Evolutionary conservation across 1,284 basidiomycete genomes (phyloP), one percentile per base, ranked within the genome.

Genomic region (Cutaneotrichosporon sp.): DNA sequence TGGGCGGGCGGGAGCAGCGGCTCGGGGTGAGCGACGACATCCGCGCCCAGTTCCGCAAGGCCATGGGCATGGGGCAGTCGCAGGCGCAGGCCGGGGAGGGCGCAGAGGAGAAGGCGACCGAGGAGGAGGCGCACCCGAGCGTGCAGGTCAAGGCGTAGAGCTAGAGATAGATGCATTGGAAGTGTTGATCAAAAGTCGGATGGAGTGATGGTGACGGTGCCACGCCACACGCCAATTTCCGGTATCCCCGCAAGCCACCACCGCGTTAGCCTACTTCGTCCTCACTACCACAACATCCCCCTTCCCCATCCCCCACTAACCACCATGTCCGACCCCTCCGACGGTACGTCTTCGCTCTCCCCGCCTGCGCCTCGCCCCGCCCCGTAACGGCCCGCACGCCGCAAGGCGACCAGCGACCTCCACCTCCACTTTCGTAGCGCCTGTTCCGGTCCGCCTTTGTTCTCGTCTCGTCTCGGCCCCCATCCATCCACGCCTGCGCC

Each of bases 251-350:
- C 33, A 3, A 31, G 27, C 49, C 31, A 53, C 47, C 25, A 18
- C 25, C 27, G 25, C 24, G 25, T 42, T n/a, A 9, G 18, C 47
- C 16, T 20, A 31, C 10, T 2, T 22, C 2, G 8, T 9, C 6
- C 47, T 50, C 51, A 53, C 51, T 36, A 38, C 52, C n/a, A 50
- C 49, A 10, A 20, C 10, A 25, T 27, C 22, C 20, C 8, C n/a
- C 47, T 4, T 18, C 22, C 16, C 13, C 50, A 34, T 27, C n/a
- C n/a, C n/a, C n/a, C n/a, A 24, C 36, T 52, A n/a, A 18, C 31
- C 45, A 66, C 66, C 68, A 74, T 78, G 76, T 78, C 76, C 73
- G 76, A 78, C 71, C 76, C 76, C 62, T 77, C 76, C 73, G 76
- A 78, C 72, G 75, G 76, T 78, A 77, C 74, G 76, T 78, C 63